Conservation (phyloP, 371 early-diverging fungal genomes). For the Actinomortierella ambigua region DNA sequence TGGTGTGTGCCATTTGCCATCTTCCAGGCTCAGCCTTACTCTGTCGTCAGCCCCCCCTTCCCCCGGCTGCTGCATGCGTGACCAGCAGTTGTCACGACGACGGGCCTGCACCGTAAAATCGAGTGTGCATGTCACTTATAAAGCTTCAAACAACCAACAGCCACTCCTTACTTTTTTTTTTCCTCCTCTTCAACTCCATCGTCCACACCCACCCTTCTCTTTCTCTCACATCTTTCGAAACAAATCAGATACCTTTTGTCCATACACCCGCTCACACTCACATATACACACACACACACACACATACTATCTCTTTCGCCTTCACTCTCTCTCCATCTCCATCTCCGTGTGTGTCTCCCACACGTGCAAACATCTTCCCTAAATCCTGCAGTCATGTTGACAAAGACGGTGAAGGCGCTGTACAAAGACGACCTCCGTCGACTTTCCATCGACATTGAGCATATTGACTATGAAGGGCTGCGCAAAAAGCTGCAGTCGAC, state of each 20-base stretch:
- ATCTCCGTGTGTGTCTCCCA: neutral
- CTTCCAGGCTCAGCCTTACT: too few relatives aligned
- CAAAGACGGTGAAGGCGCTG: conserved; percentile 44
- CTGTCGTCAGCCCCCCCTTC: too few relatives aligned
- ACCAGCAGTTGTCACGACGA: too few relatives aligned
- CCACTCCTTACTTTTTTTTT: neutral
- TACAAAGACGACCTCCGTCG: conserved; percentile 40
- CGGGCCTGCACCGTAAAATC: too few relatives aligned
- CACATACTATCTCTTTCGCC: neutral
- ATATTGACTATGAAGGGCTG: conserved; percentile 41
- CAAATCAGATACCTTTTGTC: too few relatives aligned
- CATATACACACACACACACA: too few relatives aligned
- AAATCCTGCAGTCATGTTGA: conserved; percentile 10
- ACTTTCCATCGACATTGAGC: conserved; percentile 43
- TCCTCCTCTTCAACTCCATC: neutral
- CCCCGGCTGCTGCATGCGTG: too few relatives aligned
- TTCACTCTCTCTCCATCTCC: neutral
- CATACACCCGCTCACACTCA: too few relatives aligned
- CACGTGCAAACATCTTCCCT: neutral
- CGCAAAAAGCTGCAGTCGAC: conserved; percentile 40
- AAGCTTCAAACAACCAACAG: too few relatives aligned
- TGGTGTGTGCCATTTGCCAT: too few relatives aligned
- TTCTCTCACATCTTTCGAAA: neutral
- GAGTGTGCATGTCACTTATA: too few relatives aligned
- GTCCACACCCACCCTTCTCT: neutral